Base-by-base conservation (phyloP, 2,329 filamentous ascomycete species). In the Aspergillus oerlinghausenensis region DNA sequence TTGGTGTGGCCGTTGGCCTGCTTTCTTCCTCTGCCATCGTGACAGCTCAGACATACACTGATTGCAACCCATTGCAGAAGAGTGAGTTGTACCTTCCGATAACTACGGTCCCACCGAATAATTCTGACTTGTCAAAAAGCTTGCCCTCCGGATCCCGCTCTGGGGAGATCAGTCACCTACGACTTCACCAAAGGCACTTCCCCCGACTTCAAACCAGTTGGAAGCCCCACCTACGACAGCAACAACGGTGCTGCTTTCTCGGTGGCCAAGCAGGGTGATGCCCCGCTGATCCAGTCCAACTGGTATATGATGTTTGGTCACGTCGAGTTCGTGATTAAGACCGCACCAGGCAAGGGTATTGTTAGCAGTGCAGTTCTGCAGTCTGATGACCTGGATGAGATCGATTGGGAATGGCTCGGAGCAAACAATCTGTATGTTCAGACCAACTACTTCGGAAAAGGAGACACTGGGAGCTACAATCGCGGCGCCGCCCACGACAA, bases 221-320 rank as follows among this genome's bases (percentile, higher is more conserved):
- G 89, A 53, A 81, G 79, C 19, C 86, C 90, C 3, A 85, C 85
- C 1, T 97, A 96, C 77, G 83, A 81, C 70, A 79, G 80, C 55
- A 83, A 92, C 70, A 83, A 92, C 70, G 94, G 94, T 57, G 92
- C 84, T 26, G 84, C 84, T 17, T 95, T 99, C 72, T 92, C 90
- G 26, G 87, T 99, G 52, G 76, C 84, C 52, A 79, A 86, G 68
- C 81, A 86, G 51, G 92, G 93, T 56, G 90, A 99, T 70, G 84
- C 91, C 3, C 94, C 94, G 0, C 88, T 93, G 72, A 84, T 99
- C 59, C 83, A 83, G 62, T 96, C 92, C 59, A 85, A 94, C 67
- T 97, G 96, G 84, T 97, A 97, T 81, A 96, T 99, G 78, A 97
- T 99, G 94, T 99, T 97, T 73, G 94, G 94, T 64, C 89, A 88